Base-by-base conservation (phyloP, 768 basidiomycete genomes). In the Mycena sanguinolenta region DNA sequence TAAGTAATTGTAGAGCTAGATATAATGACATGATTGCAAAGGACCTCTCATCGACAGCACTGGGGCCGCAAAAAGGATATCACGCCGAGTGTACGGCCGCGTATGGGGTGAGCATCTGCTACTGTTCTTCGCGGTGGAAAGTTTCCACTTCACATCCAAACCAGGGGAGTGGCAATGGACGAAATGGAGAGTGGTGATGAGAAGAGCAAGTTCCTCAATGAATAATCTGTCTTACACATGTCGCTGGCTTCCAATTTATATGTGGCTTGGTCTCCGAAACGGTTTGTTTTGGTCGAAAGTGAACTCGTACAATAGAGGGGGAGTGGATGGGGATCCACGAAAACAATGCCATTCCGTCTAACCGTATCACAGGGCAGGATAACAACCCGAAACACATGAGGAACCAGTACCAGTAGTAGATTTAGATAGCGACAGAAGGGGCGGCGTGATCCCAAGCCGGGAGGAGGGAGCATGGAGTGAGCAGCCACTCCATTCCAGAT, bases 1-100 rank as follows among this genome's bases (percentile, higher is more conserved):
- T n/a, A n/a, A 19, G 32, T 30, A 42, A 61, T 65, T n/a, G 63
- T 63, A 95, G 94, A 78, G 5, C 74, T 95, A 57, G 95, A 95
- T 72, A 79, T 72, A 79, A 85, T 17, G 89, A 89, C 59, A 82
- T 95, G 82, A 77, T 94, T 1, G 83, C 88, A 0, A 79, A 80
- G n/a, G 0, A 82, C 80, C 1, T 89, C 87, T 19, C 80, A 80
- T 69, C 80, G 83, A 65, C 63, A 63, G 21, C n/a, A 25, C 4
- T 94, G 38, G 42, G 28, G 91, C 87, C 93, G 89, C 77, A 39
- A 39, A 19, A 7, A 66, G 61, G 36, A 30, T 34, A n/a, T 2
- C 36, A 39, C 23, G 28, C 39, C 2, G 72, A 73, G 32, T 70
- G 67, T 49, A 30, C 60, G 14, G 3, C 3, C n/a, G 65, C 72